Evolutionary conservation across 2,329 filamentous ascomycete species (phyloP).

Genomic region (Pleurostoma richardsiae): DNA sequence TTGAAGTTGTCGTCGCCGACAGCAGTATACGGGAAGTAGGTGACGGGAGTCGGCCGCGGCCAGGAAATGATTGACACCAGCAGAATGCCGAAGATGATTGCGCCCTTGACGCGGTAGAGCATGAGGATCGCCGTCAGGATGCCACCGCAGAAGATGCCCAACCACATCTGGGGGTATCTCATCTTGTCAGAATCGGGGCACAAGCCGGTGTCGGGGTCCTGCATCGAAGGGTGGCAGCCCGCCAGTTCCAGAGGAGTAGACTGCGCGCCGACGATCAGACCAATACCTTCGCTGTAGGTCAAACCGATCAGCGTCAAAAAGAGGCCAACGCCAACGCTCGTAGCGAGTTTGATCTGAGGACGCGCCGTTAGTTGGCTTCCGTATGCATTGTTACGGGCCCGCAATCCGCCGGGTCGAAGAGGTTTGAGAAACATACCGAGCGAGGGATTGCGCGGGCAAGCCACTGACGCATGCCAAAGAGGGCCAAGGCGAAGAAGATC

Average conservation of each 20-base stretch:
- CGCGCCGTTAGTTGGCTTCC: no score
- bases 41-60: conserved; percentile 71
- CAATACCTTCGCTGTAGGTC: conserved; percentile 79
- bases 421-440: conserved; percentile 28
- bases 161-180: conserved; percentile 79
- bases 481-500: conserved; percentile 74
- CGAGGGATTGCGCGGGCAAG: conserved; percentile 76
- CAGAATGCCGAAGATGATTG: conserved; percentile 77
- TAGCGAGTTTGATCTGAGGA: conserved; percentile 69
- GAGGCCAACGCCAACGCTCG: conserved; percentile 78
- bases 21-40: conserved; percentile 72
- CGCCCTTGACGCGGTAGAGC: conserved; percentile 83
- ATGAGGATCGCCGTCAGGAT: conserved; percentile 75
- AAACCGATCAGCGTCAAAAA: conserved; percentile 74
- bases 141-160: conserved; percentile 83
- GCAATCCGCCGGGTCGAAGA: no score
- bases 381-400: no score
- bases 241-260: conserved; percentile 70
- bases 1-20: conserved; percentile 68
- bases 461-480: conserved; percentile 83
- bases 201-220: conserved; percentile 38
- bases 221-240: conserved; percentile 53
- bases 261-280: conserved; percentile 64
- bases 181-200: conserved; percentile 67
- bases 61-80: conserved; percentile 86